Conservation (phyloP, 2,329 filamentous ascomycete genomes). For the Penicillium sp. region DNA sequence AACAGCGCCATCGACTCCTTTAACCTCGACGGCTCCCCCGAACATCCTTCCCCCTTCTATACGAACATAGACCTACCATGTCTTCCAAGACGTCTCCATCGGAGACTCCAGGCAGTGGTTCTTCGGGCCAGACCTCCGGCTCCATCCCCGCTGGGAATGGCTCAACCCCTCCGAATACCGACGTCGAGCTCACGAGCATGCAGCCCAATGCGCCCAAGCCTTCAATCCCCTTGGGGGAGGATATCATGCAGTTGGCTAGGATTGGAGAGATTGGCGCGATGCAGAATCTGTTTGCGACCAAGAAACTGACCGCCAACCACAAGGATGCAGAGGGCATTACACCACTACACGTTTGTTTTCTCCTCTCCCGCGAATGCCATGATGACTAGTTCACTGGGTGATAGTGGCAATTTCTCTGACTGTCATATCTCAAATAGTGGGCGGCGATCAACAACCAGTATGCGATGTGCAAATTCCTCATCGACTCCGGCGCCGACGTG, state of each 20-base stretch:
- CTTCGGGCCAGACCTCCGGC: slow-evolving; percentile 24
- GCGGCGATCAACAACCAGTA: slow-evolving; percentile 99
- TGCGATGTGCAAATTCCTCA: slow-evolving; percentile 92
- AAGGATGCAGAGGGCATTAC: slow-evolving; percentile 92
- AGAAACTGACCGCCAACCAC: slow-evolving; percentile 79
- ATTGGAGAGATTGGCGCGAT: slow-evolving; percentile 83
- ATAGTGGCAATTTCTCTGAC: slow-evolving; percentile 8
- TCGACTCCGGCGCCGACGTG: slow-evolving; percentile 82
- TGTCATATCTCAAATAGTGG: slow-evolving; percentile 63
- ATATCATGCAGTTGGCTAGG: slow-evolving; percentile 94
- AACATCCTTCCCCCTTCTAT: neutral
- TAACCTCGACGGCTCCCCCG: neutral
- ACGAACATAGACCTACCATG: slow-evolving; percentile 19
- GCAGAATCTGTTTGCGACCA: slow-evolving; percentile 83
- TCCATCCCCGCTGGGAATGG: slow-evolving; percentile 32
- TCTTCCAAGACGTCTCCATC: slow-evolving; percentile 29
- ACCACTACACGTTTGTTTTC: slow-evolving; percentile 76
- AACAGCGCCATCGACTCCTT: slow-evolving; percentile 5
- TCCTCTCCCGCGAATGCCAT: neutral
- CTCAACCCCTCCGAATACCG: slow-evolving; percentile 34
- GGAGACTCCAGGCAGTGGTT: slow-evolving; percentile 24
- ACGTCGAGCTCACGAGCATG: slow-evolving; percentile 44
- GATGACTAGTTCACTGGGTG: neutral
- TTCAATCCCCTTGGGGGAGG: slow-evolving; percentile 58
- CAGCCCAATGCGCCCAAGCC: slow-evolving; percentile 32